These are phyloP conservation scores for Creolimax fragrantissima DNA, from an alignment of 78 protist species.

Conservation along the genomic window DNA sequence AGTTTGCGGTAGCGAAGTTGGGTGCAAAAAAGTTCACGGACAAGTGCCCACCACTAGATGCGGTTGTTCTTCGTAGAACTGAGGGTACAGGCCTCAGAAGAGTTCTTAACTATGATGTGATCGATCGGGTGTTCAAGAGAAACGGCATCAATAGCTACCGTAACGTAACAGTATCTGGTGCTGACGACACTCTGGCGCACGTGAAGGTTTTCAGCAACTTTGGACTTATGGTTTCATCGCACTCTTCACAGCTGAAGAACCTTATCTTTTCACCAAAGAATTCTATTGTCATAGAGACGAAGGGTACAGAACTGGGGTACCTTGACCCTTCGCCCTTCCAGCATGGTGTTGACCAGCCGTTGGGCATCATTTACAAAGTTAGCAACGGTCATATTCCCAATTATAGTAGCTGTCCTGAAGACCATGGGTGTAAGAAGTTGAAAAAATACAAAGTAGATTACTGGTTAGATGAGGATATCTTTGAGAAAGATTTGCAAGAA, in stretches of 20 bases:
- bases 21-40: neutral
- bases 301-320: neutral
- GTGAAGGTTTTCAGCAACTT: neutral
- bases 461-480: slow-evolving; percentile 23
- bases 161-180: slow-evolving; percentile 2
- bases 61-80: slow-evolving; percentile 1
- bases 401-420: slow-evolving; percentile 6
- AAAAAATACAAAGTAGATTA: slow-evolving; percentile 18
- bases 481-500: neutral
- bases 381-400: slow-evolving; percentile 17
- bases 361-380: neutral
- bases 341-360: neutral
- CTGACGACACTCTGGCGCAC: neutral
- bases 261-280: slow-evolving; percentile 8
- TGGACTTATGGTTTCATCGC: slow-evolving; percentile 27
- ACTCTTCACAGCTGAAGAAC: slow-evolving; percentile 29
- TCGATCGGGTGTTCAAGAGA: slow-evolving; percentile 9
- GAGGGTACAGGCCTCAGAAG: slow-evolving; percentile 4
- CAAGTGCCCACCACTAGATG: slow-evolving; percentile 12
- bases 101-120: slow-evolving; percentile 17
- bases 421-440: neutral
- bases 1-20: neutral
- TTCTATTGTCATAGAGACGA: slow-evolving; percentile 3
- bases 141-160: slow-evolving; percentile 6
- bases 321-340: neutral